These are phyloP conservation scores for Neopestalotiopsis sp. DNA, from an alignment of 2,329 filamentous ascomycete species.

Conservation along the genomic window DNA sequence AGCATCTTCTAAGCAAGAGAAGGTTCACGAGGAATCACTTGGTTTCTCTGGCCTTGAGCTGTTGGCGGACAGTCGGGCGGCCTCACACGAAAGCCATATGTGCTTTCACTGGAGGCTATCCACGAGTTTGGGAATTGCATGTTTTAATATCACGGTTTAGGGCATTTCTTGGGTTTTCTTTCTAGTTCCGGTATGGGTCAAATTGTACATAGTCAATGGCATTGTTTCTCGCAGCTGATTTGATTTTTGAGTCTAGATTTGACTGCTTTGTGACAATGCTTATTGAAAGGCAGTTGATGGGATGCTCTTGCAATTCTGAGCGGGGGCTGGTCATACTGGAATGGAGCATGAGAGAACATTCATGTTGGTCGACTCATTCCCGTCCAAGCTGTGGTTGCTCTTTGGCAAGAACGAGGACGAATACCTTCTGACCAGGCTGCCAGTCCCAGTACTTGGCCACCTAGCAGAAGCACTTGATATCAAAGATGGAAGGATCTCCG, in stretches of 20 bases:
- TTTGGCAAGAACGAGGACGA: too few species aligned
- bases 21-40: background rate
- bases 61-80: background rate
- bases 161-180: background rate
- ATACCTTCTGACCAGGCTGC: too few species aligned
- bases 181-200: background rate
- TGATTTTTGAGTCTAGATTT: background rate
- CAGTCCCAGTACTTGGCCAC: too few species aligned
- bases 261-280: background rate
- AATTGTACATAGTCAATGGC: slow-evolving; percentile 5
- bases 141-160: background rate
- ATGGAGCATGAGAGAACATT: too few species aligned
- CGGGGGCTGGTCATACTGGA: too few species aligned
- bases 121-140: background rate
- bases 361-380: too few species aligned
- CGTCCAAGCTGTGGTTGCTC: too few species aligned
- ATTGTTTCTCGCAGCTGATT: background rate
- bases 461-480: too few species aligned
- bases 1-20: slow-evolving; percentile 73
- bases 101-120: background rate
- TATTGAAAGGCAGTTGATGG: background rate
- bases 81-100: background rate
- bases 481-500: too few species aligned
- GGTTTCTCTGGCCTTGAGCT: background rate
- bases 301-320: too few species aligned